These are phyloP conservation scores for Colletotrichum spaethianum DNA, from an alignment of 2,329 filamentous ascomycete species.

Conservation along the genomic window DNA sequence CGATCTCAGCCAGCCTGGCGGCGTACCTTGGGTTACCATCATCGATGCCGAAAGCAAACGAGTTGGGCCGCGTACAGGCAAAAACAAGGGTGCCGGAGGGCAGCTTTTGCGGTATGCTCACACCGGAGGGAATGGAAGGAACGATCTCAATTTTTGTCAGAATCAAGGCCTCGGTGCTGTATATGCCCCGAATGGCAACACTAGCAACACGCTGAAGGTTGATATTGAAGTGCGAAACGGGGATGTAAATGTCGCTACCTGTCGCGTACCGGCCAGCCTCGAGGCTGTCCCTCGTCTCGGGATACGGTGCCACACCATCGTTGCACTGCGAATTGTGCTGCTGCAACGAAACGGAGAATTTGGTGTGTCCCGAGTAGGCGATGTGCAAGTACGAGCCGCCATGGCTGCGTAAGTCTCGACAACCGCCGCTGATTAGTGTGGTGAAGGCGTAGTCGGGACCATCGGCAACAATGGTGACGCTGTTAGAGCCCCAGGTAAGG, in stretches of 20 bases:
- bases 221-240: slow-evolving; percentile 76
- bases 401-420: slow-evolving; percentile 68
- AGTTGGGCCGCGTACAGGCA: slow-evolving; percentile 76
- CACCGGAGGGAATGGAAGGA: slow-evolving; percentile 63
- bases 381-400: slow-evolving; percentile 75
- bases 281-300: slow-evolving; percentile 77
- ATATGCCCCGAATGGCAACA: slow-evolving; percentile 76
- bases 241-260: slow-evolving; percentile 74
- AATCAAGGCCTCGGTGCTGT: slow-evolving; percentile 63
- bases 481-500: slow-evolving; percentile 64
- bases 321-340: slow-evolving; percentile 76
- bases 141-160: slow-evolving; percentile 75
- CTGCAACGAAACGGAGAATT: slow-evolving; percentile 75
- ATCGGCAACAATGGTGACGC: slow-evolving; percentile 59
- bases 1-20: slow-evolving; percentile 66
- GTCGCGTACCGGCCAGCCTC: slow-evolving; percentile 72
- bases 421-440: slow-evolving; percentile 62
- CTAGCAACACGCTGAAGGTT: slow-evolving; percentile 70
- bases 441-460: slow-evolving; percentile 70
- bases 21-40: slow-evolving; percentile 70
- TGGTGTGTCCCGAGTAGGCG: slow-evolving; percentile 71
- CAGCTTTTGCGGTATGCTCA: slow-evolving; percentile 71
- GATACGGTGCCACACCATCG: slow-evolving; percentile 68
- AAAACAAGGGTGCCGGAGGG: slow-evolving; percentile 74
- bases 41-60: slow-evolving; percentile 81